Evolutionary conservation across 345 rosid species (phyloP), one percentile per base, ranked within the genome.

Genomic region (Acer yangbiense): DNA sequence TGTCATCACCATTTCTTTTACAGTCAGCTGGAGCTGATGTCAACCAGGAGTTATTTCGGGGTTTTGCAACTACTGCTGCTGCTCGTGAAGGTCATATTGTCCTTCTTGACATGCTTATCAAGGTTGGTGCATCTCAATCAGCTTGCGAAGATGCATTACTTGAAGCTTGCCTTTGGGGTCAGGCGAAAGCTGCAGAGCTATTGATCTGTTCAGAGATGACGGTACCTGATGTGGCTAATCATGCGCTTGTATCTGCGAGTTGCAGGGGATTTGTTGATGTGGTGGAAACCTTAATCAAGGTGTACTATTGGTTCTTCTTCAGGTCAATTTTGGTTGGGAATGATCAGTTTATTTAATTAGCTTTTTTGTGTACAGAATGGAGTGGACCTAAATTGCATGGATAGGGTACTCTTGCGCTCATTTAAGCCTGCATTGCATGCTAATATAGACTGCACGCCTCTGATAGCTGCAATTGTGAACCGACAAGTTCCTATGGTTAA

Each of bases 11-110:
- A 66, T 66, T 77, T 25, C 25, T 7, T 55, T 12, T 68, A 76
- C 71, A 80, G 83, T 81, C 81, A 52, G 85, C 81, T n/a, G 87
- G 87, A 52, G 85, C 85, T 23, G 81, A 84, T 79, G 83, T 84
- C 44, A 84, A 84, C 80, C 83, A 73, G 76, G 83, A 79, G 68
- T 63, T 84, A 41, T 81, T 84, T 73, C 54, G 84, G 62, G 87
- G 87, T 16, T 84, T 72, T 76, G 87, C 87, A 23, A 79, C 84
- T 55, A 84, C 83, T 17, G 87, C 87, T 2, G 87, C 87, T 16
- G 82, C 87, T 73, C 80, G 83, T 6, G 81, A 84, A 82, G 87
- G 83, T 32, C 82, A 84, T 7, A 69, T 75, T 50, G 68, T 75
- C 54, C 76, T 84, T 71, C 85, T 84, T 8, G 81, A 84, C 23